Evolutionary conservation across 768 basidiomycete species (phyloP).

Genomic region (Termitomyces sp.): DNA sequence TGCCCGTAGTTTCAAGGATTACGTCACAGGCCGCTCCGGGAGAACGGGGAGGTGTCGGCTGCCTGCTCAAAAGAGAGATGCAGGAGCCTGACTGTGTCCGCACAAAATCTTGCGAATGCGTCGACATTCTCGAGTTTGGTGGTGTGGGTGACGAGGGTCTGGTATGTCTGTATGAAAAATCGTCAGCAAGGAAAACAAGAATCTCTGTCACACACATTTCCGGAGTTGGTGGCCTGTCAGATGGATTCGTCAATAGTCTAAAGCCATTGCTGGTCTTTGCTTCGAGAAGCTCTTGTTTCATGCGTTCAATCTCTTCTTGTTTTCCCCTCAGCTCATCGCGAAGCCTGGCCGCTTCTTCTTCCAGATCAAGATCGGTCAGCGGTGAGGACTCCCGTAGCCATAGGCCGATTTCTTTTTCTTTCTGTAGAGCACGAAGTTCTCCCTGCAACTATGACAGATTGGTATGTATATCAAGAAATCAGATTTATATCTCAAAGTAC

Average conservation of each 20-base stretch:
- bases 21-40: slow-evolving; percentile 6
- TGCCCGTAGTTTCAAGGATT: not conserved
- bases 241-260: not conserved
- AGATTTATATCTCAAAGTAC: not conserved
- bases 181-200: not conserved
- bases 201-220: slow-evolving; percentile 2
- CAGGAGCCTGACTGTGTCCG: slow-evolving; percentile 44
- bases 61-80: slow-evolving; percentile 41
- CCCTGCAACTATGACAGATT: slow-evolving; percentile 21
- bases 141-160: slow-evolving; percentile 3
- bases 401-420: slow-evolving; percentile 16
- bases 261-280: slow-evolving; percentile 1
- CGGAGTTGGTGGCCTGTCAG: slow-evolving; percentile 3
- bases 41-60: slow-evolving; percentile 42
- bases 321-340: slow-evolving; percentile 19
- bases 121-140: slow-evolving; percentile 2
- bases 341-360: slow-evolving; percentile 22
- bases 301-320: slow-evolving; percentile 22
- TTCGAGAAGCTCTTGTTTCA: slow-evolving; percentile 20
- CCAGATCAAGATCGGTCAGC: slow-evolving; percentile 27
- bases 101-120: slow-evolving; percentile 11
- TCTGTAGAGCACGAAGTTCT: slow-evolving; percentile 20
- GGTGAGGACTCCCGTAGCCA: slow-evolving; percentile 22
- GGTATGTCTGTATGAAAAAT: not conserved
- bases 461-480: not conserved